These are phyloP conservation scores for Hypomontagnella submonticulosa DNA, from an alignment of 495 filamentous ascomycete species.

Conservation along the genomic window DNA sequence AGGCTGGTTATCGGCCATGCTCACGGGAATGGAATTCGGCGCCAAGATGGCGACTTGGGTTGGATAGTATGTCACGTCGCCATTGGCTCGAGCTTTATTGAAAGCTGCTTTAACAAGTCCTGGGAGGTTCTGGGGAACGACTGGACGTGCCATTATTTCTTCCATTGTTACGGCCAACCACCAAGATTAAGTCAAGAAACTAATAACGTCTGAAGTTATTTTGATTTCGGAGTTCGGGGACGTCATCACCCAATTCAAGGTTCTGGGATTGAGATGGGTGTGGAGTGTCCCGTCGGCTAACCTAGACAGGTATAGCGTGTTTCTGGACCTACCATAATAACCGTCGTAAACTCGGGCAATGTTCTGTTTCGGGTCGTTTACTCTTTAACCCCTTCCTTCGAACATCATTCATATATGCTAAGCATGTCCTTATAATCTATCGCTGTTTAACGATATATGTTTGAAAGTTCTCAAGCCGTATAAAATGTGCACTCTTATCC, in stretches of 20 bases:
- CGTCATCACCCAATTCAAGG: constrained; percentile 4
- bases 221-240: no score
- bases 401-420: no score
- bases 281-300: no score
- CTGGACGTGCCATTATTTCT: constrained; percentile 37
- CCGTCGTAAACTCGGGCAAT: no score
- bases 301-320: no score
- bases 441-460: no score
- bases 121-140: constrained; percentile 54
- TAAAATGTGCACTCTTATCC: no score
- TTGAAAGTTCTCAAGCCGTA: no score
- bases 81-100: constrained; percentile 60
- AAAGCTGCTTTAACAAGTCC: constrained; percentile 67
- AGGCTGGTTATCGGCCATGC: constrained; percentile 17
- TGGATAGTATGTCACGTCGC: constrained; percentile 68
- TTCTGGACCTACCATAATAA: no score
- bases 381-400: no score
- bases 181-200: neutral
- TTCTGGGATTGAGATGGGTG: neutral
- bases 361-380: no score
- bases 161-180: constrained; percentile 16
- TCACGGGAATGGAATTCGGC: constrained; percentile 65
- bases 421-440: no score
- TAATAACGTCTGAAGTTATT: neutral
- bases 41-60: constrained; percentile 67